phyloP scores from a whole-genome alignment of 805 yeast genomes.

The Lachancea mirantina region DNA sequence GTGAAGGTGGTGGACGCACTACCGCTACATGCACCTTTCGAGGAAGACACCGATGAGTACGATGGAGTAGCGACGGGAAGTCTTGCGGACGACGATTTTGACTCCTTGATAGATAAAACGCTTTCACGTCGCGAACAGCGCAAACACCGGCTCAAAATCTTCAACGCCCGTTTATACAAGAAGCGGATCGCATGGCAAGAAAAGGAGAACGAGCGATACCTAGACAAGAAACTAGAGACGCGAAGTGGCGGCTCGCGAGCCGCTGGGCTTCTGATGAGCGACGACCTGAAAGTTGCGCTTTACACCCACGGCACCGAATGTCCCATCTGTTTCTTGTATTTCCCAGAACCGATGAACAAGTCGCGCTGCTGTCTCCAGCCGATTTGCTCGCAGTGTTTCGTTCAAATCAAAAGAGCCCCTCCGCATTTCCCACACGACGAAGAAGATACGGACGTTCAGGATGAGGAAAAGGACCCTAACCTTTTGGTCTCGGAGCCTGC shows the following conservation, averaged over 20 bases:
- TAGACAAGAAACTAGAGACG: conserved; percentile 40
- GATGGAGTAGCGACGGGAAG: conserved; percentile 30
- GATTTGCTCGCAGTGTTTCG: conserved; percentile 94
- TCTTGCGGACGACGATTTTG: conserved; percentile 21
- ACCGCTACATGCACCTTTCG: conserved; percentile 48
- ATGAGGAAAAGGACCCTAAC: conserved; percentile 42
- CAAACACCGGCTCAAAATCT: conserved; percentile 25
- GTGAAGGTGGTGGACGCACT: conserved; percentile 43
- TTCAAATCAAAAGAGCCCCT: conserved; percentile 78
- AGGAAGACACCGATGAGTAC: conserved; percentile 32
- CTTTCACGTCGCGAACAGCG: conserved; percentile 28
- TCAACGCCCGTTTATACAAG: conserved; percentile 29
- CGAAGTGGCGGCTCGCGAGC: conserved; percentile 40
- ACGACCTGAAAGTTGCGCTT: conserved; percentile 45
- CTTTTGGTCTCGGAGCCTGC: conserved; percentile 80
- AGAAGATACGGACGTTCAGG: conserved; percentile 31
- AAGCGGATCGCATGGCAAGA: conserved; percentile 44
- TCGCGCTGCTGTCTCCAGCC: conserved; percentile 90
- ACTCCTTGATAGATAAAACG: conserved; percentile 24
- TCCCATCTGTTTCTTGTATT: conserved; percentile 87
- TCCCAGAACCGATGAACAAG: conserved; percentile 68
- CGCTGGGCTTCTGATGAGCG: conserved; percentile 32
- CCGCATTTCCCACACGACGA: conserved; percentile 91
- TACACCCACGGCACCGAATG: conserved; percentile 75
- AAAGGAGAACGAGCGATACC: conserved; percentile 55